Percentiles rank a stretch among this genome's conserved stretches.
phyloP scores from a whole-genome alignment of 768 basidiomycete genomes.

The Rhodotorula babjevae region DNA sequence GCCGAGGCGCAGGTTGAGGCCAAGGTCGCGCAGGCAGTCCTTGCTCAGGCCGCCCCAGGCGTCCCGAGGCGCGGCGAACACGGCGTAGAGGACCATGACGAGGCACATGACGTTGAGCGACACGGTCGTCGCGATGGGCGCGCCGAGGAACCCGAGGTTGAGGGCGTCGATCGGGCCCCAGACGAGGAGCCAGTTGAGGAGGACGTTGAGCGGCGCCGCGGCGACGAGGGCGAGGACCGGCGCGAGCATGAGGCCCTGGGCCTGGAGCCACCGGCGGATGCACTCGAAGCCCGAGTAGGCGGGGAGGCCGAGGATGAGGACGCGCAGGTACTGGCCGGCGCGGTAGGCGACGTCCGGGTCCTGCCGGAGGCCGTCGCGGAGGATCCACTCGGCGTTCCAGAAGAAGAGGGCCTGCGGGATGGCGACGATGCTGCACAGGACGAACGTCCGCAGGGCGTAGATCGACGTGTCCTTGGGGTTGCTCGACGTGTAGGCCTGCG shows the following conservation, averaged over 20 bases:
- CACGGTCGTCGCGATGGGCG: constrained; percentile 80
- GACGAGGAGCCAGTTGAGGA: constrained; percentile 77
- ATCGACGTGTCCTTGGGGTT: constrained; percentile 59
- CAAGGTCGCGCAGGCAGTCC: constrained; percentile 63
- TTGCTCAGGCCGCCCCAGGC: constrained; percentile 76
- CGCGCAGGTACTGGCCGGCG: constrained; percentile 37
- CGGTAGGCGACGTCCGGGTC: constrained; percentile 38
- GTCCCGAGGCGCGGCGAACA: constrained; percentile 53
- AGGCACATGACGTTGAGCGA: constrained; percentile 75
- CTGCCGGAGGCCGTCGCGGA: constrained; percentile 54
- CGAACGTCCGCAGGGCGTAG: constrained; percentile 37
- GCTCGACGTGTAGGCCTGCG: constrained; percentile 87
- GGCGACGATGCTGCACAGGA: constrained; percentile 28
- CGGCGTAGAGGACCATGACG: constrained; percentile 45
- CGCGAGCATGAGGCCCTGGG: constrained; percentile 63
- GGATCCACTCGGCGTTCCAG: constrained; percentile 73
- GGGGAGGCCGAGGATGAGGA: constrained; percentile 38
- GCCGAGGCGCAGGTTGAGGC: constrained; percentile 67
- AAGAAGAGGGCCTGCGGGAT: constrained; percentile 63
- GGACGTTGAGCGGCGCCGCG: constrained; percentile 77
- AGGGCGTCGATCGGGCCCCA: constrained; percentile 50
- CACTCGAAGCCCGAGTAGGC: constrained; percentile 43
- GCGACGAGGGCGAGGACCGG: constrained; percentile 77
- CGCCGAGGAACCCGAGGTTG: constrained; percentile 82
- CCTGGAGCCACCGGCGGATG: constrained; percentile 41